Conservation (phyloP, 1,139 yeast genomes). For the Sugiyamaella castrensis region DNA sequence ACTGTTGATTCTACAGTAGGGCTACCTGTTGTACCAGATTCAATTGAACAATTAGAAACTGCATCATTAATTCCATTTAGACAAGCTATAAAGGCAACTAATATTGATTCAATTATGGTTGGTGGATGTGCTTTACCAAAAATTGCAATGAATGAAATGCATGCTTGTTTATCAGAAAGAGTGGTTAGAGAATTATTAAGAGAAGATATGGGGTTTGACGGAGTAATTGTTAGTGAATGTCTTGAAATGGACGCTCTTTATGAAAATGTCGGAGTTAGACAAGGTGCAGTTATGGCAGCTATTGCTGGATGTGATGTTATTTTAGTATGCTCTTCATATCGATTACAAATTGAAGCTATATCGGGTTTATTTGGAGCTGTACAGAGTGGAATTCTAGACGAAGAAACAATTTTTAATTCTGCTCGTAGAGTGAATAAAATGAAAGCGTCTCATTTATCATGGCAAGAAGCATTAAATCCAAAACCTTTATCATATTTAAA, state of each 20-base stretch:
- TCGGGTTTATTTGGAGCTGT: slow-evolving; percentile 55
- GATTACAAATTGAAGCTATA: slow-evolving; percentile 59
- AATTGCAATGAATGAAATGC: slow-evolving; percentile 58
- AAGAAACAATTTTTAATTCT: slow-evolving; percentile 45
- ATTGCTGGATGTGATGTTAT: slow-evolving; percentile 67
- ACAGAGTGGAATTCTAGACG: slow-evolving; percentile 51
- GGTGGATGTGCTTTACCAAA: slow-evolving; percentile 73
- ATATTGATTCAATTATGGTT: slow-evolving; percentile 55
- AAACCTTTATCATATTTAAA: slow-evolving; percentile 34
- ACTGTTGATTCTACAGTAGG: slow-evolving; percentile 57
- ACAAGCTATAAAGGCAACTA: slow-evolving; percentile 41
- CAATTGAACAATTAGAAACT: slow-evolving; percentile 52
- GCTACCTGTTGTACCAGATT: slow-evolving; percentile 58
- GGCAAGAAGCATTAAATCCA: slow-evolving; percentile 48
- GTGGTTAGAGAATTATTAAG: slow-evolving; percentile 54
- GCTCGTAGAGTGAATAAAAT: slow-evolving; percentile 46
- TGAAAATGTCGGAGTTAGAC: slow-evolving; percentile 62
- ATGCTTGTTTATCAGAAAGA: slow-evolving; percentile 61
- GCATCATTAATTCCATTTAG: slow-evolving; percentile 55
- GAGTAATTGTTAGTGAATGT: slow-evolving; percentile 63
- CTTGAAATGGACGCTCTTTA: slow-evolving; percentile 64
- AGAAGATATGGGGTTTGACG: slow-evolving; percentile 53
- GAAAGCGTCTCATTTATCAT: slow-evolving; percentile 46
- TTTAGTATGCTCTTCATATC: slow-evolving; percentile 57
- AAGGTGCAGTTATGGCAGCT: slow-evolving; percentile 60